Evolutionary conservation across 345 rosid genomes (phyloP).

Genomic region (Crucihimalaya himalaica): DNA sequence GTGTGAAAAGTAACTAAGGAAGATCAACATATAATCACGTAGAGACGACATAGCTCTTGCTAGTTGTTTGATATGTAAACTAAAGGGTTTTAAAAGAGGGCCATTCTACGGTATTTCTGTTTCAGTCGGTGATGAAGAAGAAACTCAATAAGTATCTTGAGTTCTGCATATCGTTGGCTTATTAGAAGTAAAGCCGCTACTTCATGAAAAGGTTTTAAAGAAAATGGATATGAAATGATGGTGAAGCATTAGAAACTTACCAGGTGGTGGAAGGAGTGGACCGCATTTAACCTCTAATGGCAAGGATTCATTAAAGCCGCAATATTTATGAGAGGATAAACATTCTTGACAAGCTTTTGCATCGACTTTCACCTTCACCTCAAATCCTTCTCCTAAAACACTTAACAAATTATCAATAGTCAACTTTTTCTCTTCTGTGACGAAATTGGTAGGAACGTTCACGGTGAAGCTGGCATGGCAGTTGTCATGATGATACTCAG

Average conservation of each 20-base stretch:
- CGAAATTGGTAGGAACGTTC: neutral
- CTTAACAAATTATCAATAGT: neutral
- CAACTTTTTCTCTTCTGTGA: fast-evolving
- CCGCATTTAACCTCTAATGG: neutral
- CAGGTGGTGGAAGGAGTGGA: neutral
- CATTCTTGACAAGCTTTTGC: slow-evolving; percentile 2
- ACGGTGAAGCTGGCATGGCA: neutral
- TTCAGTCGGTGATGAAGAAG: no score
- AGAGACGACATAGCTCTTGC: neutral
- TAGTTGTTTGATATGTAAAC: neutral
- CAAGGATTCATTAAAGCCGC: neutral
- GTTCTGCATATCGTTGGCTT: no score
- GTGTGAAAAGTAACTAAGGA: neutral
- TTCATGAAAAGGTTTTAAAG: no score
- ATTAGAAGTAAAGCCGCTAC: no score
- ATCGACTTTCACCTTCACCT: slow-evolving; percentile 34
- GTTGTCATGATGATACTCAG: neutral
- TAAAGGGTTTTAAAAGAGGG: no score
- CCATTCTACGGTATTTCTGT: no score
- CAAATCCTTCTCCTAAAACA: slow-evolving; percentile 29
- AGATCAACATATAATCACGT: neutral
- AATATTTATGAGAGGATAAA: neutral
- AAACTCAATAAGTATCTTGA: no score
- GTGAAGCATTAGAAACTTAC: slow-evolving; percentile 17
- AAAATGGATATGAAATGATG: neutral